Base-by-base conservation (phyloP, 805 yeast species). In the Sporopachydermia lactativora region DNA sequence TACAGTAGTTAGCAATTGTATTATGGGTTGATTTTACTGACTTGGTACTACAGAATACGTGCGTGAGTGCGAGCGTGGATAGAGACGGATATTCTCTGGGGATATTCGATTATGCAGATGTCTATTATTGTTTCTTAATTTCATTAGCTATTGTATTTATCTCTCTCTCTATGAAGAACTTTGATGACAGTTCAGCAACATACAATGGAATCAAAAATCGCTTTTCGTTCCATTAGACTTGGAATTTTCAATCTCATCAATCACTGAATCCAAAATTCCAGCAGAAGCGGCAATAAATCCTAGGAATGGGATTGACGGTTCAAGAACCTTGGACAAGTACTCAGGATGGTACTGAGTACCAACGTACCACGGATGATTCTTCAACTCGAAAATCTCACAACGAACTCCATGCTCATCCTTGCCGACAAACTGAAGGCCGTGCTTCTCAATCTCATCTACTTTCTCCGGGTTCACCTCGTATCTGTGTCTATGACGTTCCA, bases 321-420 rank as follows among this genome's bases (percentile, higher is more conserved):
- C 95, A 57, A 92, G 72, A 18, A 94, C 98, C 64, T 94, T 86
- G 39, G 97, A 86, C 49, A 88, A 71, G 61, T 92, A 92, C 66
- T 92, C 99, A 24, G 99, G 99, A 60, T 92, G 99, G 66, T 88
- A 92, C 69, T 92, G 99, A 24, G 96, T 82, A 48, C 89, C 99
- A 52, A 85, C 94, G 54, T 64, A 88, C 66, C 79, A 92, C 54
- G 92, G 92, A 62, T 88, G 96, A 57, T 73, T 76, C 46, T 77
- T 73, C 52, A 86, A 67, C 63, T 92, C 98, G 41, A 84, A 68
- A 41, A 85, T 78, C 65, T 92, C 97, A 95, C 94, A 92, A 69
- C 99, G 81, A 52, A 76, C 73, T 47, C 79, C 82, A 38, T 75
- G 62, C 57, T 88, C 96, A 62, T 92, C 98, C 61, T 80, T 84